Evolutionary conservation across 176 grass and related monocot genomes (phyloP).

Genomic region (Aegilops tauschii): DNA sequence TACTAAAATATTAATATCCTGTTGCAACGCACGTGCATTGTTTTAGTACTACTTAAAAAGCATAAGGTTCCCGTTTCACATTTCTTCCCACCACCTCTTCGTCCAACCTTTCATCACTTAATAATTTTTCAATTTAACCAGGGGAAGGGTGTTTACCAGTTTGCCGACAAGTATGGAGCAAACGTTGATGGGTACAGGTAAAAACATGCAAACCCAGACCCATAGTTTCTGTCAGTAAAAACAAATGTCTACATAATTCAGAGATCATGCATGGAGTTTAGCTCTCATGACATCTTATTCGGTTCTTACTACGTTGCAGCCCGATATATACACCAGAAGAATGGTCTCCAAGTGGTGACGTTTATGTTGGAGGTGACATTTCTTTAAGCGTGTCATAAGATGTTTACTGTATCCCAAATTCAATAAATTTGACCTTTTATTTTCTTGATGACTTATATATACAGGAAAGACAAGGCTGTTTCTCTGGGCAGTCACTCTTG

Average conservation of each 20-base stretch:
- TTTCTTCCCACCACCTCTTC: no score
- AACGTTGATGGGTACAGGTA: slow-evolving; percentile 80
- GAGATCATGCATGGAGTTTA: no score
- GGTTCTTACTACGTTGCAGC: slow-evolving; percentile 31
- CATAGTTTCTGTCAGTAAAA: no score
- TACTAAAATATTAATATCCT: no score
- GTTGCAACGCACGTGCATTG: no score
- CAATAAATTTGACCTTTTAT: neutral
- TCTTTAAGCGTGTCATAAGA: no score
- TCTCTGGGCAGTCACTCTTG: slow-evolving; percentile 78
- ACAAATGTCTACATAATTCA: no score
- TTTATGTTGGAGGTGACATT: slow-evolving; percentile 65
- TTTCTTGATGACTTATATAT: neutral
- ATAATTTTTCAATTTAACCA: slow-evolving; percentile 19
- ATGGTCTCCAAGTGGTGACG: slow-evolving; percentile 70
- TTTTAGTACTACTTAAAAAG: no score
- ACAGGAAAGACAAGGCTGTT: slow-evolving; percentile 78
- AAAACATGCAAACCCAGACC: neutral
- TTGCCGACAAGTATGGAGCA: slow-evolving; percentile 73
- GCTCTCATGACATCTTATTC: no score
- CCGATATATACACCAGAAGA: slow-evolving; percentile 71
- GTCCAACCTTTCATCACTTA: neutral
- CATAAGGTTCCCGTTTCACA: no score
- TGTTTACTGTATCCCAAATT: no score
- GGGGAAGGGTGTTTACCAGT: slow-evolving; percentile 82